These are phyloP conservation scores for Fusarium sp. DNA, from an alignment of 2,329 filamentous ascomycete genomes.

Conservation along the genomic window DNA sequence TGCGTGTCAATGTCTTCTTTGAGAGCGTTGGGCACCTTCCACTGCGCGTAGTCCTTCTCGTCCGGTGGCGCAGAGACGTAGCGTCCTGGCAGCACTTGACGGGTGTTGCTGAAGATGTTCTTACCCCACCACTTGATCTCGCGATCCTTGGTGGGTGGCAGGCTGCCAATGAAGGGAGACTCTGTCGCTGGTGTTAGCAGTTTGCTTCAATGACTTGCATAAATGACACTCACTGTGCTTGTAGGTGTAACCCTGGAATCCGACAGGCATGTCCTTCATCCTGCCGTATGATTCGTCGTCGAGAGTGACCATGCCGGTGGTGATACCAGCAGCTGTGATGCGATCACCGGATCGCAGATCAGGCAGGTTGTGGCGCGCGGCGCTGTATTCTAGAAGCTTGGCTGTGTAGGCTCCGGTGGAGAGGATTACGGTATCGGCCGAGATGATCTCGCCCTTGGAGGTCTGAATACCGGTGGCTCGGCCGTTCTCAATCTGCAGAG, in stretches of 20 bases:
- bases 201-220: constrained; percentile 44
- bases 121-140: constrained; percentile 72
- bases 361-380: constrained; percentile 57
- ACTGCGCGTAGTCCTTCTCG: constrained; percentile 69
- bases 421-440: constrained; percentile 64
- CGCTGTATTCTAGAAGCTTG: constrained; percentile 64
- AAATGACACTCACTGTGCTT: constrained; percentile 44
- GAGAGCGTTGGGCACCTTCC: constrained; percentile 66
- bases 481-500: constrained; percentile 60
- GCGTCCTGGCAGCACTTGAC: constrained; percentile 63
- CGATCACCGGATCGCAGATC: constrained; percentile 64
- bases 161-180: constrained; percentile 64
- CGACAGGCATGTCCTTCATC: constrained; percentile 63
- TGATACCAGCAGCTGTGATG: constrained; percentile 69
- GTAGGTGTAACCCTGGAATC: constrained; percentile 55
- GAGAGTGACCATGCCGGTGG: constrained; percentile 67
- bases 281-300: constrained; percentile 57
- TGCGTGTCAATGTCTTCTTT: constrained; percentile 68
- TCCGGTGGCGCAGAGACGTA: constrained; percentile 67
- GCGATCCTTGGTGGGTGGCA: constrained; percentile 63
- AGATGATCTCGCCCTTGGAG: constrained; percentile 56
- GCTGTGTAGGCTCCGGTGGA: constrained; percentile 69
- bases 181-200: constrained; percentile 53
- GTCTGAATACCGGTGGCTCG: constrained; percentile 62
- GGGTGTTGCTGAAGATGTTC: constrained; percentile 68